Evolutionary conservation across 192 early-diverging fungal species (phyloP), one percentile per base, ranked within the genome.

Genomic region (Backusella macrospora): DNA sequence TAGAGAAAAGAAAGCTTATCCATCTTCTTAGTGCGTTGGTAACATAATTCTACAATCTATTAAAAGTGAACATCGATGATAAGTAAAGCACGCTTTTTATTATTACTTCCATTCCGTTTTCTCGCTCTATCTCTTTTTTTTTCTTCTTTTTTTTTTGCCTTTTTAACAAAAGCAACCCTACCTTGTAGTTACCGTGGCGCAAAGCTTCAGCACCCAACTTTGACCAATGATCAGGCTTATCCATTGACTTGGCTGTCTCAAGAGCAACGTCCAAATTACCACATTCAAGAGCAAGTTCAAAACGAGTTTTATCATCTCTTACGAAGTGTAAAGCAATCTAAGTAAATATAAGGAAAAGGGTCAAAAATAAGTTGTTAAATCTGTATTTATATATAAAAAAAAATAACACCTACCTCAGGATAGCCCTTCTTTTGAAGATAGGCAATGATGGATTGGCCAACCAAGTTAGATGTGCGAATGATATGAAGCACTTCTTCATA

Each of bases 341-440:
- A 26, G 5, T 46, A 46, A 4, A 71, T 34, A 68, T 49, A 49
- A 49, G 4, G 42, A 43, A 43, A 43, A 9, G 42, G 26, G 26
- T 15, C 13, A 65, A 49, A 5, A 65, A 48, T 78, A 49, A 47
- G 42, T 62, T 88, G 16, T 6, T 26, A 40, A 29, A 21, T 26
- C 38, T n/a, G 40, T 90, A 84, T 48, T 48, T 48, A 48, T 48
- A 45, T 14, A 13, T 14, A 15, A n/a, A n/a, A 2, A 16, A 47
- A 52, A 0, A 59, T 26, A 18, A 59, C 3, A 3, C 4, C 16
- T 59, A 59, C 52, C 52, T 99, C 98, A 0, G 98, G 96, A 79
- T 98, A 98, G 0, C 98, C 98, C 82, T 99, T 98, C 90, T 98
- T 98, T 80, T 99, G 96, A 72, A 99, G 81, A 81, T 99, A 99